These are phyloP conservation scores for Boletus pseudo-olivaceus DNA, from an alignment of 768 basidiomycete genomes.

Conservation along the genomic window DNA sequence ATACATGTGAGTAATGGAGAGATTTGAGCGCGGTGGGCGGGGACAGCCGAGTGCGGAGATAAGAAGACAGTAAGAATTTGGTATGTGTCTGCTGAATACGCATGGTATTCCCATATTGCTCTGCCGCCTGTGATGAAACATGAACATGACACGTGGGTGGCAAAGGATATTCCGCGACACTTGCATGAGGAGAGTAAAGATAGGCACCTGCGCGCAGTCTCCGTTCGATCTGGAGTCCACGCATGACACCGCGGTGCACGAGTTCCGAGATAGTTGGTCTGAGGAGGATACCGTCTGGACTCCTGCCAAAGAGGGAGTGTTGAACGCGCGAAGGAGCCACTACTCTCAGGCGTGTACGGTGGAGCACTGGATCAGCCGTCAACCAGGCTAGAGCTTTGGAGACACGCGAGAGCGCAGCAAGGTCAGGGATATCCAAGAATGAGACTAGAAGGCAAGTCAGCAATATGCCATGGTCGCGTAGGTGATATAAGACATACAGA, in stretches of 20 bases:
- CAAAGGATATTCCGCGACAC: constrained; percentile 2
- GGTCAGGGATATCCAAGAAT: constrained; percentile 72
- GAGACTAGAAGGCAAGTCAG: constrained; percentile 43
- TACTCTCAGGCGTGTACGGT: constrained; percentile 56
- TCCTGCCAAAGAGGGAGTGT: constrained; percentile 60
- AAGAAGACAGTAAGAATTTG: constrained; percentile 47
- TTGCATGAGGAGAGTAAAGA: constrained; percentile 58
- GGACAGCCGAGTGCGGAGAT: constrained; percentile 48
- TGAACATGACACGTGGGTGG: constrained; percentile 2
- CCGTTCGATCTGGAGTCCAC: constrained; percentile 62
- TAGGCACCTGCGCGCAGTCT: constrained; percentile 66
- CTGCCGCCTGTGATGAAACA: constrained; percentile 47
- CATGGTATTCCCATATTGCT: constrained; percentile 60
- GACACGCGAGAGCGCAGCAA: constrained; percentile 49
- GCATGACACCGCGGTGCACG: constrained; percentile 66
- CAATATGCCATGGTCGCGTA: not conserved
- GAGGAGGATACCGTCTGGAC: constrained; percentile 51
- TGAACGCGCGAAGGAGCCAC: constrained; percentile 65
- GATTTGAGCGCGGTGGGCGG: constrained; percentile 38
- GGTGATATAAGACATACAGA: constrained; percentile 39
- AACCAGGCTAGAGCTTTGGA: constrained; percentile 47
- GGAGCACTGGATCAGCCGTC: constrained; percentile 60
- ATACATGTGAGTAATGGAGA: constrained; percentile 49
- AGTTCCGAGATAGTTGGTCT: constrained; percentile 66
- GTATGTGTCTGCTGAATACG: constrained; percentile 53